These are phyloP conservation scores for Dothistroma septosporum DNA, from an alignment of 2,329 filamentous ascomycete genomes.

Conservation along the genomic window DNA sequence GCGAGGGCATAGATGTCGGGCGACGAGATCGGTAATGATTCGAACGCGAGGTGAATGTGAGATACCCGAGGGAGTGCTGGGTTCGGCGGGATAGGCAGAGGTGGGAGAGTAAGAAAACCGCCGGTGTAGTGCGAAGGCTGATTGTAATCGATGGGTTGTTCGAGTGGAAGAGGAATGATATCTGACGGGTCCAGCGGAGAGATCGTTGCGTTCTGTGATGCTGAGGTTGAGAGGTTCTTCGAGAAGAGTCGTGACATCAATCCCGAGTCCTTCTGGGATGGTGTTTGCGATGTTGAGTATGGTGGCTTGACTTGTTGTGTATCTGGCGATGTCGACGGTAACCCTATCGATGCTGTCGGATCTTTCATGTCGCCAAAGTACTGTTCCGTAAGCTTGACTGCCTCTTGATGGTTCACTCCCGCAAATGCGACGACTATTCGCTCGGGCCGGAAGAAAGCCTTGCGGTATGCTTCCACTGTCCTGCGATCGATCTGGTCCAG, in stretches of 20 bases:
- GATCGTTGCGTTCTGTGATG: constrained; percentile 59
- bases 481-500: constrained; percentile 68
- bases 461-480: constrained; percentile 73
- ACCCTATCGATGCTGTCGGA: constrained; percentile 3
- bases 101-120: constrained; percentile 81
- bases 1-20: constrained; percentile 95
- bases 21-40: constrained; percentile 84
- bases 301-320: constrained; percentile 31
- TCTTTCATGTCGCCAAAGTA: constrained; percentile 84
- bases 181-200: constrained; percentile 48
- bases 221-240: constrained; percentile 79
- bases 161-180: constrained; percentile 41
- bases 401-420: constrained; percentile 76
- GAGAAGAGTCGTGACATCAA: constrained; percentile 82
- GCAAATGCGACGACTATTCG: constrained; percentile 93
- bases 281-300: constrained; percentile 32
- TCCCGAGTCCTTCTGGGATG: constrained; percentile 55
- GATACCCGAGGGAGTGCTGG: constrained; percentile 76
- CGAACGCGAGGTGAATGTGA: constrained; percentile 93
- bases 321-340: constrained; percentile 9
- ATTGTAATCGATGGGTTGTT: constrained; percentile 54
- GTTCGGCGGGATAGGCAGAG: constrained; percentile 71
- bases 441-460: constrained; percentile 82
- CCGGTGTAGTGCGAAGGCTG: constrained; percentile 81
- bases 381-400: constrained; percentile 72